Conservation (phyloP, 306 rosid genomes). For the Corylus heterophylla region DNA sequence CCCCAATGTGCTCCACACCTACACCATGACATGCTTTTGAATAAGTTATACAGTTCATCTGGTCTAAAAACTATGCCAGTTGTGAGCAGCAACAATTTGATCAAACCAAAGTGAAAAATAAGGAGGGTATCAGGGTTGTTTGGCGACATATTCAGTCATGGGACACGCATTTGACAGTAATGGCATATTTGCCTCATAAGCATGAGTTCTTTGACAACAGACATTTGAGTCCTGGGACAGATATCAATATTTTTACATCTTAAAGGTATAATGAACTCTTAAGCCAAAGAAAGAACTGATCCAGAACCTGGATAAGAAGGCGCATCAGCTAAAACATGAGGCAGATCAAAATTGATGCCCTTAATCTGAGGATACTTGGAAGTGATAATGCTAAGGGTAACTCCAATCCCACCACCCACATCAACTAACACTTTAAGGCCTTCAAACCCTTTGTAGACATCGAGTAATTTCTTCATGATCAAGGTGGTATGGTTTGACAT, state of each 20-base stretch:
- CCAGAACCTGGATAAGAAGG: constrained; percentile 24
- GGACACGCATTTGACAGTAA: not conserved
- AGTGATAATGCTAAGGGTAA: constrained; percentile 23
- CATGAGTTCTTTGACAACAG: not conserved
- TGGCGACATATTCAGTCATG: not conserved
- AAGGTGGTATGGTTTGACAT: constrained; percentile 31
- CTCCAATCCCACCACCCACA: constrained; percentile 31
- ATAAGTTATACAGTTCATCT: not conserved
- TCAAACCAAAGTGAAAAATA: not conserved
- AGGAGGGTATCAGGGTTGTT: not conserved
- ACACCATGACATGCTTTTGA: not conserved
- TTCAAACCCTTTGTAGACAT: constrained; percentile 25
- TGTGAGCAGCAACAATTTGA: not conserved
- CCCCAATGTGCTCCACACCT: constrained; percentile 30
- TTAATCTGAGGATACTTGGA: constrained; percentile 12
- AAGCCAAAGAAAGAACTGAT: not conserved
- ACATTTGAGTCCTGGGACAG: not conserved
- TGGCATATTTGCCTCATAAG: not conserved
- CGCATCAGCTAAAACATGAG: constrained; percentile 14
- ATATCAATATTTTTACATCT: not conserved
- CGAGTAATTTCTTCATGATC: constrained; percentile 24
- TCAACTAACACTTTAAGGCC: constrained; percentile 25
- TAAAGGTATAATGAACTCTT: not conserved
- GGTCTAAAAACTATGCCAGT: not conserved
- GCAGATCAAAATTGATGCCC: constrained; percentile 26